Evolutionary conservation across 176 grass and related monocot genomes (phyloP).

Genomic region (Neostapfia colusana): DNA sequence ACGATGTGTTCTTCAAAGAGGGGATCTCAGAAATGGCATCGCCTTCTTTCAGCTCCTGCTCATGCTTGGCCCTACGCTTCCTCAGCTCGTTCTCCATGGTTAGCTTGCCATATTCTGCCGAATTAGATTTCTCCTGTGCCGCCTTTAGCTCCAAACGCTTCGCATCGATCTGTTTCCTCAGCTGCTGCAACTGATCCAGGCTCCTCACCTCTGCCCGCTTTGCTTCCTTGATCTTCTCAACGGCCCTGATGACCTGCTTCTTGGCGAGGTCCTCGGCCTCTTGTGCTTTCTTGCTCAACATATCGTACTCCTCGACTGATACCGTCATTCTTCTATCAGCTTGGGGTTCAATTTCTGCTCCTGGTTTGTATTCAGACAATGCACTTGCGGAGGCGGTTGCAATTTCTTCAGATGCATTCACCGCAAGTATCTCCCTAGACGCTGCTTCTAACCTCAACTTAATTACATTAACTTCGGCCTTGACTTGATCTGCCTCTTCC

Average conservation of each 20-base stretch:
- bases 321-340: constrained; percentile 43
- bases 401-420: constrained; percentile 60
- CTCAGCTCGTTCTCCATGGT: constrained; percentile 62
- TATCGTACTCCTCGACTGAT: constrained; percentile 56
- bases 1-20: constrained; percentile 12
- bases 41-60: constrained; percentile 16
- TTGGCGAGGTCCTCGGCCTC: constrained; percentile 57
- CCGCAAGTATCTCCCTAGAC: constrained; percentile 59
- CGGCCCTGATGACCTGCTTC: constrained; percentile 50
- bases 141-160: constrained; percentile 38
- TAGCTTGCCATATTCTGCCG: constrained; percentile 47
- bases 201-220: constrained; percentile 69
- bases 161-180: constrained; percentile 50
- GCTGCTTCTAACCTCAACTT: constrained; percentile 60
- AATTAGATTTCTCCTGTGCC: constrained; percentile 54
- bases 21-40: constrained; percentile 24
- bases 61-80: constrained; percentile 53
- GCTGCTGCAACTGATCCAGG: constrained; percentile 43
- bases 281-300: constrained; percentile 51
- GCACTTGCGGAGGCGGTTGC: constrained; percentile 53
- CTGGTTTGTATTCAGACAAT: constrained; percentile 46
- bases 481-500: constrained; percentile 54
- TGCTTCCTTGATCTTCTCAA: constrained; percentile 60
- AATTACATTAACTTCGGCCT: constrained; percentile 42
- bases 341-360: constrained; percentile 15